Base-by-base conservation (phyloP, 2,329 filamentous ascomycete species). In the Neopestalotiopsis rosae region DNA sequence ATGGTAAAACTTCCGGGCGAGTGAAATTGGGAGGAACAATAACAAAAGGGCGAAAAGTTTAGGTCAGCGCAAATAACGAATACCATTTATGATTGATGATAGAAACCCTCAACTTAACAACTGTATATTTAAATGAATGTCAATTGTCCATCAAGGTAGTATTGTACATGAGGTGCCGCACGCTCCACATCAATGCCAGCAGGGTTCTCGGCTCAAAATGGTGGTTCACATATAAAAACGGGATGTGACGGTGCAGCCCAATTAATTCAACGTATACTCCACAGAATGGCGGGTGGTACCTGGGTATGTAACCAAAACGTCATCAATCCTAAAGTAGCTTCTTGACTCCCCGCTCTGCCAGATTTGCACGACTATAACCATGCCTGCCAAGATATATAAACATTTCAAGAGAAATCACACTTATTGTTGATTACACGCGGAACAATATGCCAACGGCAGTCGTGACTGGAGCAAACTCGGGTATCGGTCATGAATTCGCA, bases 391-490 rank as follows among this genome's bases (percentile, higher is more conserved):
- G 34, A 28, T 28, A 28, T 28, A 28, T 28, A 28, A 3, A 28
- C 24, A 28, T n/a, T 49, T n/a, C 42, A 17, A 3, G 1, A 32
- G 2, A 61, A 13, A 10, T 13, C 40, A 10, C 24, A 32, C 3
- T 28, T 28, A 28, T 28, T 28, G 24, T 4, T 4, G 4, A 28
- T 28, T 28, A 28, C 3, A 28, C 3, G 24, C 24, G 24, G 24
- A 28, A 38, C 30, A n/a, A 30, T 24, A 82, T 81, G 77, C 78
- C 78, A n/a, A 79, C 78, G 20, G 79, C 78, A 49, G 73, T 84
- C 17, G 76, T 83, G 3, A 82, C 81, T 34, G 81, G 81, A 24
- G 81, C 79, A 4, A 81, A 82, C 67, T 79, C 77, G 28, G 81
- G 81, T 69, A 83, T 83, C 62, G 80, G 79, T 32, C 72, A 81